Evolutionary conservation across 768 basidiomycete genomes (phyloP).

Genomic region (Grammothele lineata): DNA sequence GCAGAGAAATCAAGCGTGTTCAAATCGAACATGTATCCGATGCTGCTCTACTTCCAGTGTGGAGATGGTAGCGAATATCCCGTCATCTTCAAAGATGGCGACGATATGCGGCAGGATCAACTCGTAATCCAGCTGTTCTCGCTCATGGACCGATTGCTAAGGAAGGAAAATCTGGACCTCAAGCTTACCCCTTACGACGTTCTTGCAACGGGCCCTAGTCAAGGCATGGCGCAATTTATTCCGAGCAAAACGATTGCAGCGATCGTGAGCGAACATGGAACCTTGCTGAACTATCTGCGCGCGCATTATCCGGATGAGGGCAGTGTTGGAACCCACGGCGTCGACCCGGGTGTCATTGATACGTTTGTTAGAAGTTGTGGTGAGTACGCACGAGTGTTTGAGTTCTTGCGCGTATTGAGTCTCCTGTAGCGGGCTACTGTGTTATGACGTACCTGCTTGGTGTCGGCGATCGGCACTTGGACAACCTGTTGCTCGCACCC

Average conservation of each 20-base stretch:
- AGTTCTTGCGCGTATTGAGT: too few species aligned
- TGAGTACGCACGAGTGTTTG: too few species aligned
- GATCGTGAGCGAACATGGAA: constrained; percentile 90
- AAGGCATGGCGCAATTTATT: constrained; percentile 96
- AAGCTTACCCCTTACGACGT: constrained; percentile 91
- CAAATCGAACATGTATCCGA: constrained; percentile 93
- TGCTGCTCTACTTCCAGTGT: constrained; percentile 87
- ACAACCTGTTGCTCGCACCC: constrained; percentile 88
- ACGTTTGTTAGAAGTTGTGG: constrained; percentile 97
- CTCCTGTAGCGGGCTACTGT: constrained; percentile 87
- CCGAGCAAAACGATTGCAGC: constrained; percentile 94
- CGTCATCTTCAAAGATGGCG: constrained; percentile 98
- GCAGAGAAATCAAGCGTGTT: constrained; percentile 93
- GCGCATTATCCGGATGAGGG: constrained; percentile 90
- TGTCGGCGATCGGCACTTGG: constrained; percentile 95
- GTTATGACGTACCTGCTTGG: constrained; percentile 95
- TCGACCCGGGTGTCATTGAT: constrained; percentile 92
- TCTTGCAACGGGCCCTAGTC: constrained; percentile 83
- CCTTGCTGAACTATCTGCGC: constrained; percentile 82
- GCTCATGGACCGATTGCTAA: constrained; percentile 89
- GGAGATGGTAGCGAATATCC: constrained; percentile 84
- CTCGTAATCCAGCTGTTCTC: constrained; percentile 98
- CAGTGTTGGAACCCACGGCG: constrained; percentile 89
- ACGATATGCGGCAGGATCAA: constrained; percentile 98
- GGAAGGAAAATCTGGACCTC: constrained; percentile 94